Evolutionary conservation across 73 alveolate species (phyloP).

Genomic region (Stentor roeselii): DNA sequence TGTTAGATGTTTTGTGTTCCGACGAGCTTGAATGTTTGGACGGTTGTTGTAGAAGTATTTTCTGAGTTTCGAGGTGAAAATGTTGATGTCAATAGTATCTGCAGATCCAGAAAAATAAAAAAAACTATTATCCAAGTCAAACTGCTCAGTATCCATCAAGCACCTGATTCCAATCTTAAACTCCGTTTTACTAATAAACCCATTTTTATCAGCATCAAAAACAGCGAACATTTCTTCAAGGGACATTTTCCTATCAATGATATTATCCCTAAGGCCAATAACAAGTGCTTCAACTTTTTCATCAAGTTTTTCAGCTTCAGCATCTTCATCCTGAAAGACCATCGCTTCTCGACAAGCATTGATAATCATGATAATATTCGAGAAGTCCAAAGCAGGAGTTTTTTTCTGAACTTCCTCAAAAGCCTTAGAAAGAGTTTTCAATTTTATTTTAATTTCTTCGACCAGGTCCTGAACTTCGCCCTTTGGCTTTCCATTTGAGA

Average conservation of each 20-base stretch:
- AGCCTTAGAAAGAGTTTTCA: background rate
- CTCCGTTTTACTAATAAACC: background rate
- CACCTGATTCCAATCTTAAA: background rate
- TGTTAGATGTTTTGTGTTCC: background rate
- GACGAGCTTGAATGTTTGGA: too few relatives aligned
- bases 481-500: background rate
- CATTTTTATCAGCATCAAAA: slow-evolving; percentile 14
- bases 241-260: slow-evolving; percentile 6
- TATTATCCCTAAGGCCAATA: background rate
- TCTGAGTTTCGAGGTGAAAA: background rate
- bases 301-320: background rate
- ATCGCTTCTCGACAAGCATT: background rate
- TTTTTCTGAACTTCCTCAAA: background rate
- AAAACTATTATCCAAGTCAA: background rate
- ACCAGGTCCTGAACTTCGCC: background rate
- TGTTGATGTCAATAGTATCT: background rate
- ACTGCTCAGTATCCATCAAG: background rate
- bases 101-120: background rate
- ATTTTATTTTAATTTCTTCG: background rate
- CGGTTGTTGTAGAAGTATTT: background rate
- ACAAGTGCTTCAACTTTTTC: background rate
- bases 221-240: background rate
- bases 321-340: background rate
- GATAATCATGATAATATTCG: background rate
- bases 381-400: background rate